Conservation (phyloP, 1,139 yeast genomes). For the Dujonia santamariae region DNA sequence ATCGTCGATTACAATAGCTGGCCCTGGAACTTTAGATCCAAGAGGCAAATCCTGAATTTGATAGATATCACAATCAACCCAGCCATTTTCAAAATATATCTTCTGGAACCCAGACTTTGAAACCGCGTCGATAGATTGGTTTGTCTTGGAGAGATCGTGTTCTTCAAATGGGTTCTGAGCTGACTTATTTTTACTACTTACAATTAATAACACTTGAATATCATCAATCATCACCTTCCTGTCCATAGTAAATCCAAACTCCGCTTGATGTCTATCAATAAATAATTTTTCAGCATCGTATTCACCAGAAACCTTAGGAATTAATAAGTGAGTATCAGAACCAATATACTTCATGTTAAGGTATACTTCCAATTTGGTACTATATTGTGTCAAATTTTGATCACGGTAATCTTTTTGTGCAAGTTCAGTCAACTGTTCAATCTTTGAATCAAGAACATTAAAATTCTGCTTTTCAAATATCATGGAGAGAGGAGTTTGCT, state of each 20-base stretch:
- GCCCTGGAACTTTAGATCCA: slow-evolving; percentile 64
- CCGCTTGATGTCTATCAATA: slow-evolving; percentile 30
- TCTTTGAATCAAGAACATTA: slow-evolving; percentile 21
- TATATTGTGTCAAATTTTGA: slow-evolving; percentile 26
- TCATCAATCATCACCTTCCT: slow-evolving; percentile 72
- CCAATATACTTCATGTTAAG: slow-evolving; percentile 83
- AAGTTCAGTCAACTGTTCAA: slow-evolving; percentile 19
- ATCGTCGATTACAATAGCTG: slow-evolving; percentile 79
- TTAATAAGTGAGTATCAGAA: slow-evolving; percentile 82
- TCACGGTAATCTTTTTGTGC: slow-evolving; percentile 32
- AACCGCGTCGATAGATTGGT: not conserved
- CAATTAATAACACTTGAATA: slow-evolving; percentile 54
- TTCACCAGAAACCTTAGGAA: slow-evolving; percentile 25
- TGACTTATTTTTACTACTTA: slow-evolving; percentile 29
- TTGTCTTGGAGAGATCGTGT: slow-evolving; percentile 11
- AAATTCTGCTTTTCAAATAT: slow-evolving; percentile 19
- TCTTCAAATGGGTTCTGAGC: slow-evolving; percentile 35
- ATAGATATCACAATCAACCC: slow-evolving; percentile 52
- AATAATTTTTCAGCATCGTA: slow-evolving; percentile 26
- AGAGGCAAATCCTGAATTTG: slow-evolving; percentile 45
- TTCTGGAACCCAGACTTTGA: slow-evolving; percentile 3
- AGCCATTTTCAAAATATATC: slow-evolving; percentile 40
- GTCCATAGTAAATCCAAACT: slow-evolving; percentile 42
- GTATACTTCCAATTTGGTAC: slow-evolving; percentile 51
- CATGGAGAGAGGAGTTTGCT: slow-evolving; percentile 54